Evolutionary conservation across 2,329 filamentous ascomycete genomes (phyloP).

Genomic region (Fusarium acutatum): DNA sequence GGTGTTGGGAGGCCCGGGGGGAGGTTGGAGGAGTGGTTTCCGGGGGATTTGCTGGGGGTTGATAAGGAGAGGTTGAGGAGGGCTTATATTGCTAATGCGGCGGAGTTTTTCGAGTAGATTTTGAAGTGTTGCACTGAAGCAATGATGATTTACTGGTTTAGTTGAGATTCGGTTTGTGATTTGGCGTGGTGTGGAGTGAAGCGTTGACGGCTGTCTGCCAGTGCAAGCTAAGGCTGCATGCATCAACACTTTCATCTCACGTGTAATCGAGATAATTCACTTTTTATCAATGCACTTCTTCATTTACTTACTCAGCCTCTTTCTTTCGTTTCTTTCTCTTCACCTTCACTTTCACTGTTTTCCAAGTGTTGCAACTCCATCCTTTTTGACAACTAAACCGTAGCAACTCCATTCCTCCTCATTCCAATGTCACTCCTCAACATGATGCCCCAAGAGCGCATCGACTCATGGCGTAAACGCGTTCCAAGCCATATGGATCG

Average conservation of each 20-base stretch:
- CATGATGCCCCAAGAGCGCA: constrained; percentile 26
- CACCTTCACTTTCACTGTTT: not conserved
- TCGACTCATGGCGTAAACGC: constrained; percentile 48
- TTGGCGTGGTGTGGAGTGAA: not conserved
- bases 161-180: accelerated
- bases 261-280: not conserved
- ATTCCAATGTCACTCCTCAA: not conserved
- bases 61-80: constrained; percentile 47
- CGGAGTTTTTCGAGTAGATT: constrained; percentile 13
- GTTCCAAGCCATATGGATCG: constrained; percentile 49
- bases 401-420: not conserved
- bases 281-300: no score
- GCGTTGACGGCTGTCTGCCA: constrained; percentile 24
- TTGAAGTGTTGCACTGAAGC: not conserved
- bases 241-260: not conserved
- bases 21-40: constrained; percentile 52
- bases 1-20: constrained; percentile 49
- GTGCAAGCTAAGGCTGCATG: not conserved
- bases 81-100: constrained; percentile 49
- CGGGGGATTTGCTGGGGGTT: constrained; percentile 45
- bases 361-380: not conserved
- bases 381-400: not conserved
- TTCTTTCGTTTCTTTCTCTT: not conserved
- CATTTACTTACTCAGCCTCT: not conserved
- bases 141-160: not conserved